A percentile compares a stretch with the other conserved stretches of the same genome.
Evolutionary conservation across 306 rosid genomes (phyloP).

Genomic region (Vachellia collinsii): DNA sequence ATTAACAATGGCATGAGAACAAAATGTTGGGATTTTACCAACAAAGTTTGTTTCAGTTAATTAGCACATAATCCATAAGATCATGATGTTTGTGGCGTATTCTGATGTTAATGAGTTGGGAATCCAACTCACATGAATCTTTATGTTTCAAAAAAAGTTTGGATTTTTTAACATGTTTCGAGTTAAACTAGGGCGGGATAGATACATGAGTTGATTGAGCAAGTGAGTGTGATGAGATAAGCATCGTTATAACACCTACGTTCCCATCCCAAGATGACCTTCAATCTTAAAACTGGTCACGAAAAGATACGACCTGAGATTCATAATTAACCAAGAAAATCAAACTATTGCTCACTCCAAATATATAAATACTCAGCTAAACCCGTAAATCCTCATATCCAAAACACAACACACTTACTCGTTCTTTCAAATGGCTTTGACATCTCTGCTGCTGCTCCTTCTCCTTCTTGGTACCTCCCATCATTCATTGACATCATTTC

Average conservation of each 20-base stretch:
- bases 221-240: no score
- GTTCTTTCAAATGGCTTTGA: background rate
- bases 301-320: background rate
- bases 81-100: no score
- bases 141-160: no score
- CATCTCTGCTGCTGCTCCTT: background rate
- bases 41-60: no score
- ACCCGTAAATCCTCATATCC: background rate
- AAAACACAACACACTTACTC: background rate
- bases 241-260: background rate
- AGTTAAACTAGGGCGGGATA: no score
- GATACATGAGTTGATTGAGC: no score
- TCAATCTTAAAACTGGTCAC: slow-evolving; percentile 10
- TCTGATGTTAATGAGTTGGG: no score
- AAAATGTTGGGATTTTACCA: no score
- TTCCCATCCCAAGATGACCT: slow-evolving; percentile 16
- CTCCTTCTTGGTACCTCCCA: background rate
- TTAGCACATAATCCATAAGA: no score
- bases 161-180: no score
- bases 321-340: background rate
- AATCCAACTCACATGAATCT: no score
- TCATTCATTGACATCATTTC: background rate
- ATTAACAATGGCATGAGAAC: no score
- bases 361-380: background rate
- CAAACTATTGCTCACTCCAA: background rate